Percentiles rank a stretch among this genome's conserved stretches.
phyloP scores from a whole-genome alignment of 495 filamentous ascomycete species.

The Lasiosphaeria ovina region DNA sequence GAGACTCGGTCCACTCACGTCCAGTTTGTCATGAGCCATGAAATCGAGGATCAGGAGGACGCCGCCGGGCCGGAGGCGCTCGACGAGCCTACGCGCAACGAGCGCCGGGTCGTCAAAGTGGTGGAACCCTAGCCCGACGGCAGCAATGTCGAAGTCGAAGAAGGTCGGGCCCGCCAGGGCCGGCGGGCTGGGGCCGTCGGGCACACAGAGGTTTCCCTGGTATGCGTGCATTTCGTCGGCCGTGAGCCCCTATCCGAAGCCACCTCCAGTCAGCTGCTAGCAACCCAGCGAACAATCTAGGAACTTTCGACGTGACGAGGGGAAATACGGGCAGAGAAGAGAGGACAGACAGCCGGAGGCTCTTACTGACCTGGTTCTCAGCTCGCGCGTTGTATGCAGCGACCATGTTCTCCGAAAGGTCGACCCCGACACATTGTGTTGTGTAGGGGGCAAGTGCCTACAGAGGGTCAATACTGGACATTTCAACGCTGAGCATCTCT shows the following conservation, averaged over 20 bases:
- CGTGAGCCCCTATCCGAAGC: constrained; percentile 40
- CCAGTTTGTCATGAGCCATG: constrained; percentile 43
- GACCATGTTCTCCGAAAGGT: constrained; percentile 68
- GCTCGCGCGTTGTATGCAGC: constrained; percentile 53
- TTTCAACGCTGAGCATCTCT: neutral
- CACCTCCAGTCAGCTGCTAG: neutral
- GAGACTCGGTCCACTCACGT: constrained; percentile 9
- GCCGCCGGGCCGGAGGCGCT: constrained; percentile 61
- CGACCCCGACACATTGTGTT: constrained; percentile 60
- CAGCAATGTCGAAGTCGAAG: constrained; percentile 61
- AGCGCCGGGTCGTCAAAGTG: constrained; percentile 64
- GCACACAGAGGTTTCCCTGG: constrained; percentile 56
- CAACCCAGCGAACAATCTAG: too few species aligned
- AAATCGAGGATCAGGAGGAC: constrained; percentile 67
- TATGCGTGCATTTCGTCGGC: constrained; percentile 53
- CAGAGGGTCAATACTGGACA: constrained; percentile 6
- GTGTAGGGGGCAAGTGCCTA: constrained; percentile 61
- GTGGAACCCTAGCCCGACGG: constrained; percentile 67
- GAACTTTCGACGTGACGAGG: too few species aligned
- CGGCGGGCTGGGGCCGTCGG: constrained; percentile 36
- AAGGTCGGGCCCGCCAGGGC: constrained; percentile 47
- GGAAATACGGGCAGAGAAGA: neutral
- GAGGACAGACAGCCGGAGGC: neutral
- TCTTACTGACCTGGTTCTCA: constrained; percentile 39
- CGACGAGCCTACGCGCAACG: constrained; percentile 54